phyloP scores from a whole-genome alignment of 495 filamentous ascomycete species.

The Penicillium fimorum region DNA sequence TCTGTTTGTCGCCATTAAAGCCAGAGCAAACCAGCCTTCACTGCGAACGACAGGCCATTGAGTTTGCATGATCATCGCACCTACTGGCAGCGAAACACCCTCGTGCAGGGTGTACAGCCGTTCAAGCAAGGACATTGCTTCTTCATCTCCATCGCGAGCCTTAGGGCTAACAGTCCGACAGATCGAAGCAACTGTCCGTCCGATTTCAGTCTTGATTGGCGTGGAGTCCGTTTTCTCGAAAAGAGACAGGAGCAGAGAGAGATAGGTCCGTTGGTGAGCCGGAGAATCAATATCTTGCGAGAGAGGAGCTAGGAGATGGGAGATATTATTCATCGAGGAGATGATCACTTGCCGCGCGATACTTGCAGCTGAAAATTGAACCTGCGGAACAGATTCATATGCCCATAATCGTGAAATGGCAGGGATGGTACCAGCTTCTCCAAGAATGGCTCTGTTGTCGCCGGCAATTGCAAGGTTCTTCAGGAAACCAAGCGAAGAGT shows the following conservation, averaged over 20 bases:
- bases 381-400: conserved; percentile 60
- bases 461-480: conserved; percentile 74
- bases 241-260: conserved; percentile 60
- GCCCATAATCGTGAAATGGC: conserved; percentile 61
- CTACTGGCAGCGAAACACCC: conserved; percentile 53
- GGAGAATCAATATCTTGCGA: conserved; percentile 40
- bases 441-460: conserved; percentile 60
- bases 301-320: conserved; percentile 41
- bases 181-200: conserved; percentile 61
- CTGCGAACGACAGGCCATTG: conserved; percentile 69
- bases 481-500: conserved; percentile 68
- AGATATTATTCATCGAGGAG: conserved; percentile 58
- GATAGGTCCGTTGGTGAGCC: conserved; percentile 44
- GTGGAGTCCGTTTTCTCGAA: conserved; percentile 56
- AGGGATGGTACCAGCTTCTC: conserved; percentile 49
- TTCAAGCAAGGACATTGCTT: conserved; percentile 32
- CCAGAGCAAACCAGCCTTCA: conserved; percentile 73
- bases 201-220: conserved; percentile 72
- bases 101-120: conserved; percentile 53
- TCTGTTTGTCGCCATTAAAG: conserved; percentile 58
- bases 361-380: conserved; percentile 67
- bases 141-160: conserved; percentile 29
- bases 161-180: conserved; percentile 57
- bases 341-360: conserved; percentile 65
- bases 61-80: conserved; percentile 61